Conservation (phyloP, 305 asterid genomes). For the Fraxinus platypoda region DNA sequence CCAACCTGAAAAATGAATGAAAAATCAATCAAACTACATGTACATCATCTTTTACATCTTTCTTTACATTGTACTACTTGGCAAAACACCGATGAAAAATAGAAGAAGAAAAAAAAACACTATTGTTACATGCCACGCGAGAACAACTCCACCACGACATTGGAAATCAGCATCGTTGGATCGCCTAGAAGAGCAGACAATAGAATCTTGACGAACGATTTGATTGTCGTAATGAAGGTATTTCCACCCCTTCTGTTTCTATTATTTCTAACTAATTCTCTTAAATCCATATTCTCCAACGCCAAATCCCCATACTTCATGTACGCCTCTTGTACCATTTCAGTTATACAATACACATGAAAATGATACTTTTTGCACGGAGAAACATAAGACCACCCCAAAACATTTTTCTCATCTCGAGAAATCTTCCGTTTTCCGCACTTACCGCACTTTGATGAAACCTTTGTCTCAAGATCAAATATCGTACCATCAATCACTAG, state of each 20-base stretch:
- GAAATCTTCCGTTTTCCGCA: slow-evolving; percentile 25
- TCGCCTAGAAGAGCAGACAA: slow-evolving; percentile 30
- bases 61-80: no score
- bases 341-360: slow-evolving; percentile 33
- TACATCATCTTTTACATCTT: background rate
- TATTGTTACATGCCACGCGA: background rate
- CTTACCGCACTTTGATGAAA: slow-evolving; percentile 24
- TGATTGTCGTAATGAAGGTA: slow-evolving; percentile 1
- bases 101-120: background rate
- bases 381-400: slow-evolving; percentile 32
- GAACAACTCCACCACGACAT: slow-evolving; percentile 19
- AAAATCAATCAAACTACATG: no score
- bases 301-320: slow-evolving; percentile 22
- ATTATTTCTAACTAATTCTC: background rate
- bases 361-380: slow-evolving; percentile 18
- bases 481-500: slow-evolving; percentile 1
- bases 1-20: no score
- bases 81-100: no score
- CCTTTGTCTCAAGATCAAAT: slow-evolving; percentile 19
- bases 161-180: slow-evolving; percentile 24
- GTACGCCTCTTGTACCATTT: slow-evolving; percentile 26
- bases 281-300: slow-evolving; percentile 12
- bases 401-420: slow-evolving; percentile 14
- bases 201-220: slow-evolving; percentile 20
- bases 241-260: background rate